These are phyloP conservation scores for Micromonas pusilla DNA, from an alignment of 139 green algal species.

Conservation along the genomic window DNA sequence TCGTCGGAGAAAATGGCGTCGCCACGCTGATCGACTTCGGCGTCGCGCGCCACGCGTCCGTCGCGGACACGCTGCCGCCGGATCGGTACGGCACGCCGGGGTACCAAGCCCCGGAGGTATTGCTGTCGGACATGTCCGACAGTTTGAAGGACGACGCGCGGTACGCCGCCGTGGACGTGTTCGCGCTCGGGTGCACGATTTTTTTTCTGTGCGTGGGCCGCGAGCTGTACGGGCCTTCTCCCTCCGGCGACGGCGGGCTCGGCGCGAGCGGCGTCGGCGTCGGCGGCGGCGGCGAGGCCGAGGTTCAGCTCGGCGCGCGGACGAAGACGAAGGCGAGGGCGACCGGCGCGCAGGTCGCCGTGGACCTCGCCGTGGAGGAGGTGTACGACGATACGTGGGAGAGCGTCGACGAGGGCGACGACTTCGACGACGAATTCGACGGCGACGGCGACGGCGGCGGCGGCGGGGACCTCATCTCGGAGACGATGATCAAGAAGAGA, in stretches of 20 bases:
- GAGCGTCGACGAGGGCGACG: no score
- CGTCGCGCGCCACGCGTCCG: constrained; percentile 45
- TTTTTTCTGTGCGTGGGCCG: constrained; percentile 21
- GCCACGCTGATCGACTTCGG: constrained; percentile 99
- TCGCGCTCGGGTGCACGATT: constrained; percentile 3
- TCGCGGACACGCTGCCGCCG: background rate
- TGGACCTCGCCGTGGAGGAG: background rate
- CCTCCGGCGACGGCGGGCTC: no score
- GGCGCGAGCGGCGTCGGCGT: no score
- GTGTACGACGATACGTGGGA: no score
- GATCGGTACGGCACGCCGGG: constrained; percentile 21
- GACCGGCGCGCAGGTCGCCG: background rate
- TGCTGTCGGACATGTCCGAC: constrained; percentile 4
- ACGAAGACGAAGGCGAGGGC: background rate
- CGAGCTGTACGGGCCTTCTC: constrained; percentile 13
- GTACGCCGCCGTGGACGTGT: constrained; percentile 15
- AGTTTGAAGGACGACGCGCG: background rate
- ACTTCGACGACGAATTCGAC: background rate
- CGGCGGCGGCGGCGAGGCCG: background rate
- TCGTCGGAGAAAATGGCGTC: constrained; percentile 70
- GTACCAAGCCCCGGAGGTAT: constrained; percentile 20
- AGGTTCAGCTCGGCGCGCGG: background rate
- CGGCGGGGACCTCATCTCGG: background rate
- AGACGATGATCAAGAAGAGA: no score
- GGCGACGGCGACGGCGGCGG: background rate